Evolutionary conservation across 1,139 yeast genomes (phyloP), one percentile per base, ranked within the genome.

Genomic region (Magnusiomyces fungicola): DNA sequence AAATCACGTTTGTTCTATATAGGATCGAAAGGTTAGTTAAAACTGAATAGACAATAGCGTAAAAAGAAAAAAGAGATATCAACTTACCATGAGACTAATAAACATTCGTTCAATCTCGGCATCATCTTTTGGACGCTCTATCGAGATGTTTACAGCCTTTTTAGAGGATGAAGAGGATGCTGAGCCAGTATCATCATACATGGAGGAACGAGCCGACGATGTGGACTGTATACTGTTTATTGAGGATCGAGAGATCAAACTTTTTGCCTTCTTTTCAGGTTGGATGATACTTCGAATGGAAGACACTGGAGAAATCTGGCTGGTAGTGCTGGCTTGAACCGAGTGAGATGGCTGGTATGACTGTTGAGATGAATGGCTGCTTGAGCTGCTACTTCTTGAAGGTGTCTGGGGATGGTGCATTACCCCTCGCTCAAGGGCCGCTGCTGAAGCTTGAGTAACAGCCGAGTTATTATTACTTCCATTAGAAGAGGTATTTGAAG

Each of bases 1-100:
- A 87, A 84, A 63, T 89, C 95, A 60, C 97, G 76, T 60, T 84
- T 83, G 52, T 81, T 83, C 89, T 86, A 46, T 19, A 39, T 10
- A 12, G 16, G 16, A 14, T 9, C 37, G 47, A 29, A 21, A 27
- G 14, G 27, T 18, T n/a, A 12, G 14, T 12, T 14, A 27, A 19
- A 10, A 23, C 10, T n/a, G 5, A 33, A 23, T 3, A 16, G 10
- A 32, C 16, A 30, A 27, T n/a, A 30, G 14, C 6, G 4, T 24
- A 27, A 45, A 21, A 38, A 30, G 19, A 19, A 32, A 37, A 30
- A 12, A 21, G 5, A 19, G 19, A 18, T n/a, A 5, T 16, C 16
- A 21, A 50, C 61, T 36, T 54, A 59, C 61, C 64, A 69, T 64
- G 45, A 68, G 55, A 21, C 64, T 68, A 40, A 61, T 53, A 55